Conservation (phyloP, 768 basidiomycete genomes). For the Pulveroboletus sp. region DNA sequence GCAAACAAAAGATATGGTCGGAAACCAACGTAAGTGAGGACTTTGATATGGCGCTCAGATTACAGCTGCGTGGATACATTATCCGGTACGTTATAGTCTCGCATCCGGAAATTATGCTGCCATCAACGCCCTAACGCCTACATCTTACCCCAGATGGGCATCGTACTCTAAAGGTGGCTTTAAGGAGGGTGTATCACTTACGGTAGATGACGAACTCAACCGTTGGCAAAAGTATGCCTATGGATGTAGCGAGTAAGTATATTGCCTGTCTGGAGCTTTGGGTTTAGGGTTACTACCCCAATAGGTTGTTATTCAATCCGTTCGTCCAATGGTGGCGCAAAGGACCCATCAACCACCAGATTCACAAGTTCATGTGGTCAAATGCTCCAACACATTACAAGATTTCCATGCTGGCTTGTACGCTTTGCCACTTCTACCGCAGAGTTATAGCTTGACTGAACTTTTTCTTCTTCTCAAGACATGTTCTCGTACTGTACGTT, state of each 20-base stretch:
- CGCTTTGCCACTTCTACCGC: slow-evolving; percentile 17
- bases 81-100: slow-evolving; percentile 44
- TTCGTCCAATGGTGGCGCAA: slow-evolving; percentile 70
- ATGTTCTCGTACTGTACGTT: slow-evolving; percentile 53
- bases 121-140: background rate
- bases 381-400: slow-evolving; percentile 80
- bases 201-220: slow-evolving; percentile 87
- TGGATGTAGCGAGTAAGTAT: slow-evolving; percentile 54
- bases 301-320: slow-evolving; percentile 85
- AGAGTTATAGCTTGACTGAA: slow-evolving; percentile 2
- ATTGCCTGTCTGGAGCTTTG: slow-evolving; percentile 8
- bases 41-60: slow-evolving; percentile 61
- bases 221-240: slow-evolving; percentile 90
- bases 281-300: background rate
- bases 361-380: slow-evolving; percentile 76
- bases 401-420: slow-evolving; percentile 57
- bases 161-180: slow-evolving; percentile 84
- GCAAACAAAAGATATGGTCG: slow-evolving; percentile 74
- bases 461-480: slow-evolving; percentile 22
- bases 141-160: slow-evolving; percentile 51
- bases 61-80: slow-evolving; percentile 66
- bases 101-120: slow-evolving; percentile 1
- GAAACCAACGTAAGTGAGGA: slow-evolving; percentile 68
- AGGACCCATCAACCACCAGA: slow-evolving; percentile 83
- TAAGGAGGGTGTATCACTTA: slow-evolving; percentile 89